A percentile compares a stretch with the other conserved stretches of the same genome.
phyloP scores from a whole-genome alignment of 805 yeast genomes.

The Wickerhamomyces subpelliculosus region DNA sequence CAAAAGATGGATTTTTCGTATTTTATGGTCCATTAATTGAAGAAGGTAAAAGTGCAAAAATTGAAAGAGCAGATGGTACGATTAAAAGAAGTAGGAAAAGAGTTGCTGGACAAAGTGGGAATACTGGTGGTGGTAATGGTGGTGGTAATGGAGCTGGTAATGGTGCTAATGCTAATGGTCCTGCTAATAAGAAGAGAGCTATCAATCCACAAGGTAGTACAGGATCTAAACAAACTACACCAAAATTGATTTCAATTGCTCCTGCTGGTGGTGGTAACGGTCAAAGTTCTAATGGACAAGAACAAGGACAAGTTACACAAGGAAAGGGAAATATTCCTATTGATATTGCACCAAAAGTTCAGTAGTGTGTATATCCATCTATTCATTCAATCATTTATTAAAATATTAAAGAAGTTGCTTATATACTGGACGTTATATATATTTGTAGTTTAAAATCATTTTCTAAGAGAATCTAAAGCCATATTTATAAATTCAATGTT shows the following conservation, averaged over 20 bases:
- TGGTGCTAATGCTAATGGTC: no score
- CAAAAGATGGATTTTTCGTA: conserved; percentile 93
- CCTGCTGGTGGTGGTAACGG: not conserved
- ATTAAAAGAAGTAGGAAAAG: conserved; percentile 31
- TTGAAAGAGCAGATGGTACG: conserved; percentile 40
- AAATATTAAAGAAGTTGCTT: no score
- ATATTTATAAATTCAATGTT: conserved; percentile 20
- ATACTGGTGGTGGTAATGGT: conserved; percentile 19
- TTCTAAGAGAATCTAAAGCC: conserved; percentile 15
- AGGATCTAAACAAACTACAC: not conserved
- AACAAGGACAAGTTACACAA: no score
- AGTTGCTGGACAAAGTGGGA: conserved; percentile 8
- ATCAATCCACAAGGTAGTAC: conserved; percentile 2
- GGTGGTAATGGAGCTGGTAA: not conserved
- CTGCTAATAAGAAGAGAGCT: conserved; percentile 7
- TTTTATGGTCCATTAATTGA: conserved; percentile 88
- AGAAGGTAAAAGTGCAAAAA: conserved; percentile 40
- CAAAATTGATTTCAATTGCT: conserved; percentile 3
- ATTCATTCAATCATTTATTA: no score
- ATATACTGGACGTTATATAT: no score
- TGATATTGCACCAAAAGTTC: not conserved
- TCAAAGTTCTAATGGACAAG: no score
- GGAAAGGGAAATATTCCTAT: not conserved
- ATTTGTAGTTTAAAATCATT: no score
- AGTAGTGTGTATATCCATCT: no score